Conservation (phyloP, 2,329 filamentous ascomycete species). For the Alternaria postmessia region DNA sequence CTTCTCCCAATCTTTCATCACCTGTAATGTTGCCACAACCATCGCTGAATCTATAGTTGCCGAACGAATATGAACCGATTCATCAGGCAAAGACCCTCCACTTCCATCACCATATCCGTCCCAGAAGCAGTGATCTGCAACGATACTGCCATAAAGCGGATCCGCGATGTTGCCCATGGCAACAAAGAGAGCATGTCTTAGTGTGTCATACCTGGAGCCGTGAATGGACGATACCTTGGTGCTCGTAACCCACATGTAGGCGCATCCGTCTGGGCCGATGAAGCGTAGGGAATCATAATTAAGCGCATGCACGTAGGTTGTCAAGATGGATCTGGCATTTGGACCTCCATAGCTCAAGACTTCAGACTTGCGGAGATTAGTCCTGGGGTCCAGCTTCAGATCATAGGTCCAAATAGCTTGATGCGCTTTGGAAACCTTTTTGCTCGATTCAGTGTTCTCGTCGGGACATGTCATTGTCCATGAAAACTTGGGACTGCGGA, state of each 20-base stretch:
- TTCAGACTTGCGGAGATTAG: slow-evolving; percentile 38
- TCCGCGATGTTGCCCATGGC: slow-evolving; percentile 29
- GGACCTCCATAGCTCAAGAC: slow-evolving; percentile 26
- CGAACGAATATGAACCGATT: slow-evolving; percentile 40
- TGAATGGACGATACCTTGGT: slow-evolving; percentile 31
- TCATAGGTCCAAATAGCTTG: slow-evolving; percentile 37
- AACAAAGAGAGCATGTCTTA: slow-evolving; percentile 45
- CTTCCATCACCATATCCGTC: slow-evolving; percentile 35
- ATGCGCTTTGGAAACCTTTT: slow-evolving; percentile 7
- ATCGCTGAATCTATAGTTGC: slow-evolving; percentile 34
- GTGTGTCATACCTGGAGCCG: slow-evolving; percentile 39
- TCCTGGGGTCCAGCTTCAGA: slow-evolving; percentile 33
- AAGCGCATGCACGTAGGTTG: slow-evolving; percentile 40
- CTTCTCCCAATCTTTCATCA: slow-evolving; percentile 47
- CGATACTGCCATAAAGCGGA: slow-evolving; percentile 45
- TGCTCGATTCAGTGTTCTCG: not conserved
- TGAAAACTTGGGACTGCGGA: slow-evolving; percentile 34
- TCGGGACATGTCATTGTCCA: slow-evolving; percentile 38
- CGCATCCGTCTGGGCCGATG: slow-evolving; percentile 35
- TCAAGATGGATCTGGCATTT: slow-evolving; percentile 25
- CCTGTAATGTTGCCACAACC: slow-evolving; percentile 41
- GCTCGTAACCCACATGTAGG: slow-evolving; percentile 45
- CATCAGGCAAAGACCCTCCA: slow-evolving; percentile 38
- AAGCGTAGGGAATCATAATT: slow-evolving; percentile 47
- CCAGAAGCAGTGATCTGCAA: slow-evolving; percentile 48